Conservation (phyloP, 139 green algal species). For the Chlamydomonas sphaeroides region DNA sequence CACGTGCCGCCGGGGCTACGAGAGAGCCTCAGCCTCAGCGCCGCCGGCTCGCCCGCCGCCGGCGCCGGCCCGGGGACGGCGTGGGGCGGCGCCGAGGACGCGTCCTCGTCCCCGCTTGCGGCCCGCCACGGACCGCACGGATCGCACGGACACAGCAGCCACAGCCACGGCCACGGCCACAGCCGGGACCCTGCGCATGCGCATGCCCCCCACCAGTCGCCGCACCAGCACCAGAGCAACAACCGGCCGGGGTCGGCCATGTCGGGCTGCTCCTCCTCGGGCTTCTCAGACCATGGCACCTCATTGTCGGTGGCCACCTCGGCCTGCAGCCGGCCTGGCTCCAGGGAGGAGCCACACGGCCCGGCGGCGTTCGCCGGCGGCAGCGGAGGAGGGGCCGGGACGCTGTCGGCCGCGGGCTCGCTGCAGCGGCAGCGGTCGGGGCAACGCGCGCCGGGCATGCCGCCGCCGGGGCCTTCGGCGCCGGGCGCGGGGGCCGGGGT, state of each 20-base stretch:
- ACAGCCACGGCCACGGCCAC: neutral
- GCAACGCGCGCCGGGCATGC: constrained; percentile 4
- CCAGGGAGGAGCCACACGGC: neutral
- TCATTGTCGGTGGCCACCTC: neutral
- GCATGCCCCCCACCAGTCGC: too few species aligned
- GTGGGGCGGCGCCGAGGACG: too few species aligned
- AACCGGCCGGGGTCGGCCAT: neutral
- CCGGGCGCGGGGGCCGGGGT: neutral
- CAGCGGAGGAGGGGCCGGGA: too few species aligned
- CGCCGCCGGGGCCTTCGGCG: constrained; percentile 5
- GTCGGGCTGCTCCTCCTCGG: constrained; percentile 2
- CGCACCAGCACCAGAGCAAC: too few species aligned
- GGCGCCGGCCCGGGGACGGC: neutral
- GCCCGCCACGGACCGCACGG: too few species aligned
- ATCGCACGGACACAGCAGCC: neutral
- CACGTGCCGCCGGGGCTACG: neutral
- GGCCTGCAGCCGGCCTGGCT: constrained; percentile 2
- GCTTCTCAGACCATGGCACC: constrained; percentile 3
- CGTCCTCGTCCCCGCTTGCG: too few species aligned
- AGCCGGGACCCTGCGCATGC: too few species aligned
- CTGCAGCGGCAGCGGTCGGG: neutral
- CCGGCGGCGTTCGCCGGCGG: too few species aligned
- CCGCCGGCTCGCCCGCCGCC: too few species aligned
- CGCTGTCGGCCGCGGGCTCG: too few species aligned
- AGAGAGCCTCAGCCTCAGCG: too few species aligned